Base-by-base conservation (phyloP, 352 stramenopile genomes). In the Discostella stelligera region DNA sequence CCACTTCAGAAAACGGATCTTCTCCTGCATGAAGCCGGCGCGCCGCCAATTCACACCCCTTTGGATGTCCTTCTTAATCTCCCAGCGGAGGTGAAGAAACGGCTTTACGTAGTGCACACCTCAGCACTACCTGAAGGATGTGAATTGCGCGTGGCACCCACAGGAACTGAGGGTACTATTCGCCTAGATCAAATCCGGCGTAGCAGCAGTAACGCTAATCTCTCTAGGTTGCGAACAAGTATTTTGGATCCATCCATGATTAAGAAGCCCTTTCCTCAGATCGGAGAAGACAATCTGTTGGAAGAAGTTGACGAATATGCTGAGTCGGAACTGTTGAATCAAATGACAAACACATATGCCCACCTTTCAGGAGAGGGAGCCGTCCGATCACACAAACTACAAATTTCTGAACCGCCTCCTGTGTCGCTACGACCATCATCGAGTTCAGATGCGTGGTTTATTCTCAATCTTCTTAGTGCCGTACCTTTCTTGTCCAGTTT, bases 51-150 rank as follows among this genome's bases (percentile, higher is more conserved):
- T 79, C 96, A 98, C 86, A 98, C 96, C 16, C 94, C 96, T 6
- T 87, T 98, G 23, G 95, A 96, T 50, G 97, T 96, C 25, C 89
- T 98, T 6, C 87, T 96, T 73, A 90, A 89, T 13, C 89, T 98
- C 11, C 94, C 96, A 39, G 80, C 95, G 41, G 74, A 81, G 6
- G 93, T 98, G 9, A 97, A 96, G 71, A 91, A 96, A 74, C 85
- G 93, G 16, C 70, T 98, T 1, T 98, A 97, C 70, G 94, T 98
- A 11, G 96, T 98, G 8, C 96, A 98, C 87, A 97, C 95, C 0
- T 94, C 95, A 5, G 93, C 83, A 16, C 75, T 93, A 49, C 86
- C 86, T 25, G 75, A 89, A 49, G 79, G 82, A 16, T 90, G 78
- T 65, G 80, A 87, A 46, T 85, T 98, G 0, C 87, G 91, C 39